Evolutionary conservation across 2,329 filamentous ascomycete genomes (phyloP).

Genomic region (Aspergillus hiratsukae): DNA sequence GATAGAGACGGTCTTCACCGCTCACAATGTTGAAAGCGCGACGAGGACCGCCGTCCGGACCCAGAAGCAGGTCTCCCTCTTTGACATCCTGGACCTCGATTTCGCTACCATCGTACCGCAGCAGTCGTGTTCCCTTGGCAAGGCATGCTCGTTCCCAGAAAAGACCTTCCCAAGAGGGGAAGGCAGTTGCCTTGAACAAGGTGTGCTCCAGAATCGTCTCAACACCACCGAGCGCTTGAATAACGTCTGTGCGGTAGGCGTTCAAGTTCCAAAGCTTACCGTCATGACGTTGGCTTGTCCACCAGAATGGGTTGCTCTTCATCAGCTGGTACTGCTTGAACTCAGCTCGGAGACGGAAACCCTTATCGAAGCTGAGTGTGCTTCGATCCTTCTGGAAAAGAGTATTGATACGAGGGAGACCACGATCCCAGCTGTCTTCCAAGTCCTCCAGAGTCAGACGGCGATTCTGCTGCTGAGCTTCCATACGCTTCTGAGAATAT

Average conservation of each 20-base stretch:
- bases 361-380: constrained; percentile 96
- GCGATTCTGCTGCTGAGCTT: constrained; percentile 95
- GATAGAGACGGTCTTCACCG: constrained; percentile 47
- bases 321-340: constrained; percentile 99
- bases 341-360: constrained; percentile 89
- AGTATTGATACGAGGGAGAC: constrained; percentile 95
- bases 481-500: constrained; percentile 94
- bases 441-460: constrained; percentile 91
- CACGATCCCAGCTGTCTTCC: constrained; percentile 97
- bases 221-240: constrained; percentile 91
- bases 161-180: constrained; percentile 93
- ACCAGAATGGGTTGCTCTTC: constrained; percentile 99
- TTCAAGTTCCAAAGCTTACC: constrained; percentile 98
- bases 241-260: constrained; percentile 92
- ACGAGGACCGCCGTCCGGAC: constrained; percentile 46
- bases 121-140: constrained; percentile 42
- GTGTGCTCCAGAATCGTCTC: constrained; percentile 98
- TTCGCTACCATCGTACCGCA: constrained; percentile 43
- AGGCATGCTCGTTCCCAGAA: constrained; percentile 73
- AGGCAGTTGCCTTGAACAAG: constrained; percentile 92
- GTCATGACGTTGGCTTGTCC: constrained; percentile 95
- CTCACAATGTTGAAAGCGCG: constrained; percentile 49
- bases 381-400: constrained; percentile 98
- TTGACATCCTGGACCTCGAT: constrained; percentile 47
- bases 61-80: constrained; percentile 48